Conservation (phyloP, 305 asterid species). For the Rubia tinctorum region DNA sequence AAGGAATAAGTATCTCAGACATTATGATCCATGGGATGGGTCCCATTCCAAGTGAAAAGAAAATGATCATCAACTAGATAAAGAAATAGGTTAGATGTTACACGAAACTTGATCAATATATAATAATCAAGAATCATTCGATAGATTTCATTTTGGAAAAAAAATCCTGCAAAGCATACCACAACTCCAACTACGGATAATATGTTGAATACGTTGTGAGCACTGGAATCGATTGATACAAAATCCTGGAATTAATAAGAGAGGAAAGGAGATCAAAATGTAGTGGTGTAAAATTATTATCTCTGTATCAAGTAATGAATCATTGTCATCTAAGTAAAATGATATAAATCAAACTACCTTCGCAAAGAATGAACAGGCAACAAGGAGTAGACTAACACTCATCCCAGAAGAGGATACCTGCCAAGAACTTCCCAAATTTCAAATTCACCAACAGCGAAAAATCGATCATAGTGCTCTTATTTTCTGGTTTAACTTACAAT, state of each 20-base stretch:
- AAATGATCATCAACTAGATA: conserved; percentile 64
- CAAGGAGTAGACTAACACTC: conserved; percentile 71
- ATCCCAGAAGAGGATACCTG: conserved; percentile 85
- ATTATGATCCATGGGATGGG: conserved; percentile 97
- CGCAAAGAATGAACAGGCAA: conserved; percentile 58
- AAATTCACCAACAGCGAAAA: conserved; percentile 13
- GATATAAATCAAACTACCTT: conserved; percentile 37
- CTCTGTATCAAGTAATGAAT: no score
- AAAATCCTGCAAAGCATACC: conserved; percentile 46
- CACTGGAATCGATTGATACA: conserved; percentile 46
- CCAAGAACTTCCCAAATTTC: conserved; percentile 18
- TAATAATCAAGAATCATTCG: conserved; percentile 11
- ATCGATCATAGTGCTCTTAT: not conserved
- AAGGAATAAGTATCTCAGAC: conserved; percentile 71
- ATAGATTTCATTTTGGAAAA: not conserved
- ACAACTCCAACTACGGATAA: conserved; percentile 77
- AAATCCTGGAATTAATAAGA: conserved; percentile 39
- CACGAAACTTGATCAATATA: conserved; percentile 14
- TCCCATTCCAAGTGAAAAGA: conserved; percentile 90
- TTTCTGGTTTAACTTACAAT: conserved; percentile 44
- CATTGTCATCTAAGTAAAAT: no score
- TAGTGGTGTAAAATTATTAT: no score
- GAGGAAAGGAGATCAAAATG: conserved; percentile 13
- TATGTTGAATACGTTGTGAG: conserved; percentile 54
- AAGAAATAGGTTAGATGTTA: conserved; percentile 19